phyloP scores from a whole-genome alignment of 202 grass and related monocot genomes.

The Zoysia matrella region DNA sequence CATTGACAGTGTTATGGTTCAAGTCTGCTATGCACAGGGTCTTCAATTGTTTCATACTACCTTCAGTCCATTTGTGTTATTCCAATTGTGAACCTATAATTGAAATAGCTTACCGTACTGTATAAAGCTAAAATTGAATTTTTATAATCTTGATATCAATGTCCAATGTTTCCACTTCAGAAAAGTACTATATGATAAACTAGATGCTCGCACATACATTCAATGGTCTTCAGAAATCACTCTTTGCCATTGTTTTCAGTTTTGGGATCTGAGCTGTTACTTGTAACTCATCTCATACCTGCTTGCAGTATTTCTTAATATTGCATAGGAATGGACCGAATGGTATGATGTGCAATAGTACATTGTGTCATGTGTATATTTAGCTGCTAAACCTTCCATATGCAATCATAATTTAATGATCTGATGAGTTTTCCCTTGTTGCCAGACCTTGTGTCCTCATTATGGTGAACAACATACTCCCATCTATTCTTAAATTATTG shows the following conservation, averaged over 20 bases:
- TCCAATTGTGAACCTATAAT: too few relatives aligned
- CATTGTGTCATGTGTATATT: background rate
- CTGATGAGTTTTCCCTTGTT: background rate
- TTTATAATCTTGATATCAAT: too few relatives aligned
- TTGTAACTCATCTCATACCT: conserved; percentile 6
- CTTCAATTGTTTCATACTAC: too few relatives aligned
- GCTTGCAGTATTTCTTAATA: conserved; percentile 12
- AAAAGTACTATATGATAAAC: too few relatives aligned
- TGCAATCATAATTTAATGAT: background rate
- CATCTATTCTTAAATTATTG: too few relatives aligned
- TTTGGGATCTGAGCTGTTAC: conserved; percentile 20
- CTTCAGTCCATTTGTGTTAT: too few relatives aligned
- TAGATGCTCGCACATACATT: too few relatives aligned
- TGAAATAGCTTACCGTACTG: too few relatives aligned
- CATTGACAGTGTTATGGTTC: too few relatives aligned
- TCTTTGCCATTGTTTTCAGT: conserved; percentile 14
- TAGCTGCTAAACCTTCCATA: background rate
- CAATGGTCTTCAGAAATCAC: conserved; percentile 12
- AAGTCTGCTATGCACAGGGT: too few relatives aligned
- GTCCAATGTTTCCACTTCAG: too few relatives aligned
- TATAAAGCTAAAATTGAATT: too few relatives aligned
- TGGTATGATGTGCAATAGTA: background rate
- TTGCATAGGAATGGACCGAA: background rate
- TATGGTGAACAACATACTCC: background rate
- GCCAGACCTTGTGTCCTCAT: background rate